These are phyloP conservation scores for Aspergillus vadensis DNA, from an alignment of 2,329 filamentous ascomycete species.

Conservation along the genomic window DNA sequence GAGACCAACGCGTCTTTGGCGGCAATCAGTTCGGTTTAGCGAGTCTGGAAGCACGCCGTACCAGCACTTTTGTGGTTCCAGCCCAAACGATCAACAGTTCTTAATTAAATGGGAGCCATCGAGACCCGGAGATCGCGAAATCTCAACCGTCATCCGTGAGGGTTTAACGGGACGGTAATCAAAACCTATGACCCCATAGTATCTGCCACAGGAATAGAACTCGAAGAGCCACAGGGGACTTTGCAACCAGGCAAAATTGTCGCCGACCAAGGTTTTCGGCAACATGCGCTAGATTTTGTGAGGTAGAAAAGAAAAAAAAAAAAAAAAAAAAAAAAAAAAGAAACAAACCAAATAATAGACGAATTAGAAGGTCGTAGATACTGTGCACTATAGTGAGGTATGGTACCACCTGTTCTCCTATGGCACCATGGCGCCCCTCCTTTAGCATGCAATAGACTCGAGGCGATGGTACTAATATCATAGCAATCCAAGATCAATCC, in stretches of 20 bases:
- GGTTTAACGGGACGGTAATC: conserved; percentile 3
- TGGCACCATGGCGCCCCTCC: not conserved
- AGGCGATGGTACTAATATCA: not conserved
- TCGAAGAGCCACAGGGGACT: not conserved
- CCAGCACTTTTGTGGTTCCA: conserved; percentile 12
- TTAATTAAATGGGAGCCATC: conserved; percentile 17
- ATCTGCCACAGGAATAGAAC: conserved; percentile 3
- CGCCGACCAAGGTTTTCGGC: not conserved
- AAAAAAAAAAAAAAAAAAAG: no score
- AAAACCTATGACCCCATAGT: not conserved
- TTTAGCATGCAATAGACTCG: not conserved
- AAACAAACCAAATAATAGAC: no score
- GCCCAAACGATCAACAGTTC: conserved; percentile 22
- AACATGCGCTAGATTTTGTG: not conserved
- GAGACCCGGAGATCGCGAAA: conserved; percentile 13
- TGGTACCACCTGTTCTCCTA: not conserved
- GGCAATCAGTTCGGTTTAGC: conserved; percentile 9
- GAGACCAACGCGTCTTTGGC: conserved; percentile 15
- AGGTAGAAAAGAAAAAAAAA: no score
- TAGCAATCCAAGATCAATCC: no score
- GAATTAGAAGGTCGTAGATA: not conserved
- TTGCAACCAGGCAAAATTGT: not conserved
- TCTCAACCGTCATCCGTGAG: conserved; percentile 1
- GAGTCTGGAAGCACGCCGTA: conserved; percentile 13
- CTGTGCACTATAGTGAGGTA: no score